Percentiles rank a stretch among this genome's conserved stretches.
These are phyloP conservation scores for Millerozyma acaciae DNA, from an alignment of 805 yeast species.

Conservation along the genomic window DNA sequence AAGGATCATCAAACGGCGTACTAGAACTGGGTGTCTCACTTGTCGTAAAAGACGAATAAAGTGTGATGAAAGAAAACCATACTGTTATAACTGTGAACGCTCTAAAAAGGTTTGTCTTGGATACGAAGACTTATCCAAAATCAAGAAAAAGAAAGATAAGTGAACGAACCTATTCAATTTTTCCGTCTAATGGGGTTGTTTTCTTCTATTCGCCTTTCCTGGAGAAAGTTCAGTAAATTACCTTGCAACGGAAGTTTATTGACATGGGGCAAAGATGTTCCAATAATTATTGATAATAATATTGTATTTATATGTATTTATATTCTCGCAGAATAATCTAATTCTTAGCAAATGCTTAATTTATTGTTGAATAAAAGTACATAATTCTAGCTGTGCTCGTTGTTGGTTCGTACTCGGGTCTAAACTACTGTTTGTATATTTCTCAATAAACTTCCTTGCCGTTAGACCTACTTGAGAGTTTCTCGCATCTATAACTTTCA, in stretches of 20 bases:
- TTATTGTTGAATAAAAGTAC: no score
- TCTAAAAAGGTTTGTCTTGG: conserved; percentile 65
- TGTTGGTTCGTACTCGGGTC: no score
- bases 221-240: no score
- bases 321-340: no score
- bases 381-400: no score
- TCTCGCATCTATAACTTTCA: conserved; percentile 16
- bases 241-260: no score
- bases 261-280: no score
- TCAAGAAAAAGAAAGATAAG: conserved; percentile 5
- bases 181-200: conserved; percentile 3
- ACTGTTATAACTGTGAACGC: conserved; percentile 64
- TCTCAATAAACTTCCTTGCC: not conserved
- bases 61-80: conserved; percentile 72
- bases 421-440: no score
- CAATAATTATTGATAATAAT: no score
- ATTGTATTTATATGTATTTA: no score
- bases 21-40: conserved; percentile 73
- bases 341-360: no score
- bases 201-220: no score
- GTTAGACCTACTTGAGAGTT: conserved; percentile 6
- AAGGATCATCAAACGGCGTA: conserved; percentile 53
- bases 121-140: conserved; percentile 39
- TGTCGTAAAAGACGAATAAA: conserved; percentile 69
- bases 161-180: not conserved